Evolutionary conservation across 2,329 filamentous ascomycete genomes (phyloP).

Genomic region (Epichloe hybrida): DNA sequence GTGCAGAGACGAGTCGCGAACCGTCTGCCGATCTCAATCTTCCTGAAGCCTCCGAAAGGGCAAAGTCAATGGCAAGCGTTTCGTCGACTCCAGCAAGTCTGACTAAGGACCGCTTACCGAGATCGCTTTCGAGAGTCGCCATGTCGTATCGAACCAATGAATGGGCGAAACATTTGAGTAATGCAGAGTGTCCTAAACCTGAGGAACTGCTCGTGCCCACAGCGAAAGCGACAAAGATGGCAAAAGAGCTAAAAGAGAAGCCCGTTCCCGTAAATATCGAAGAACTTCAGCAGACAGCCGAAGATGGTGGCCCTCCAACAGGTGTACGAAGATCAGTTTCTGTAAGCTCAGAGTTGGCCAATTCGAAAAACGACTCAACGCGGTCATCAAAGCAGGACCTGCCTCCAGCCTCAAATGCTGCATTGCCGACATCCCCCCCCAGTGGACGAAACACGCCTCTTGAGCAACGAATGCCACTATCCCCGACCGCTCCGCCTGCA

Average conservation of each 20-base stretch:
- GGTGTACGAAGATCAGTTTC: slow-evolving; percentile 17
- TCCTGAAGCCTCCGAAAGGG: slow-evolving; percentile 16
- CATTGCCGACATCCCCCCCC: neutral
- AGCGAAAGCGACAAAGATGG: slow-evolving; percentile 6
- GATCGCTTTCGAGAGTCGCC: slow-evolving; percentile 62
- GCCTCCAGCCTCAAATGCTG: slow-evolving; percentile 7
- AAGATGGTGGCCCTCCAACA: slow-evolving; percentile 29
- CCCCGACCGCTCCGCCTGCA: neutral
- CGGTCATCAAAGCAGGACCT: slow-evolving; percentile 12
- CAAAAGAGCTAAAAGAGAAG: slow-evolving; percentile 27
- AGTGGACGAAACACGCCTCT: neutral
- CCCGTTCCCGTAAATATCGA: slow-evolving; percentile 49
- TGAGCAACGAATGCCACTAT: slow-evolving; percentile 1
- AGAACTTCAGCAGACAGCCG: slow-evolving; percentile 51
- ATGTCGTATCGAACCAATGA: slow-evolving; percentile 84
- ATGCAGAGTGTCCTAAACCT: slow-evolving; percentile 58
- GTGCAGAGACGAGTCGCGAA: slow-evolving; percentile 1
- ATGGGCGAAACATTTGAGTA: slow-evolving; percentile 81
- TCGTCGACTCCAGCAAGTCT: slow-evolving; percentile 34
- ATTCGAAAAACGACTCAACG: slow-evolving; percentile 5
- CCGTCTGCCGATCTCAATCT: slow-evolving; percentile 4
- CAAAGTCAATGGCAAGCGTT: slow-evolving; percentile 28
- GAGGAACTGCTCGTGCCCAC: slow-evolving; percentile 42
- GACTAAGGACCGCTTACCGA: slow-evolving; percentile 50
- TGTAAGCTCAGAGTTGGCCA: slow-evolving; percentile 13